These are phyloP conservation scores for Onygenales sp. DNA, from an alignment of 2,329 filamentous ascomycete genomes.

Conservation along the genomic window DNA sequence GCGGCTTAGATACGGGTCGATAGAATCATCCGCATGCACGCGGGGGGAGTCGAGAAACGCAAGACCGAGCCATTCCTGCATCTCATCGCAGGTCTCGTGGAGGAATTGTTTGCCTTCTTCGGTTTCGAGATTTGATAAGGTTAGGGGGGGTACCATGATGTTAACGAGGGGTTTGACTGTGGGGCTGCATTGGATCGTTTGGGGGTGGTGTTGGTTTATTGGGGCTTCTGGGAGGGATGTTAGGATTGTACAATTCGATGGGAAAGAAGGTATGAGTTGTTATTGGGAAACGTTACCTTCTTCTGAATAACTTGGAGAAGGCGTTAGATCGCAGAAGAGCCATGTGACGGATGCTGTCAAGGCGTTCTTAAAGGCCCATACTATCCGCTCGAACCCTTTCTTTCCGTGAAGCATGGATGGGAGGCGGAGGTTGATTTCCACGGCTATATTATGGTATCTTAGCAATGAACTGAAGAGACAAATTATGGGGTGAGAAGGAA, in stretches of 20 bases:
- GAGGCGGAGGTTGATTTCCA: constrained; percentile 65
- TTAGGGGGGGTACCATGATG: constrained; percentile 24
- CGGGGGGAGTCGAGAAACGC: constrained; percentile 38
- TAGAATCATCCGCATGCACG: constrained; percentile 24
- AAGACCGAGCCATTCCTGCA: constrained; percentile 55
- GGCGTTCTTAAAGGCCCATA: constrained; percentile 71
- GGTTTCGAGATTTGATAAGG: constrained; percentile 15
- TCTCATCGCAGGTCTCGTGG: constrained; percentile 50
- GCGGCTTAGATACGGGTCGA: constrained; percentile 36
- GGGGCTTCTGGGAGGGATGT: constrained; percentile 17
- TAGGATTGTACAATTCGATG: background rate
- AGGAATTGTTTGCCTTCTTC: constrained; percentile 34
- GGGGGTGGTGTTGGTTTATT: constrained; percentile 30
- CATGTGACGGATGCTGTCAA: constrained; percentile 60
- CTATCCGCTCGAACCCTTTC: constrained; percentile 68
- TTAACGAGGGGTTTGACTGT: constrained; percentile 15
- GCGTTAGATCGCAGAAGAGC: constrained; percentile 61
- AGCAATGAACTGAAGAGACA: constrained; percentile 4
- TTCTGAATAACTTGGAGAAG: constrained; percentile 16
- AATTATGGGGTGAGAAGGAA: background rate
- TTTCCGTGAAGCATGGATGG: constrained; percentile 75
- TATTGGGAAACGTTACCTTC: constrained; percentile 31
- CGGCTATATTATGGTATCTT: constrained; percentile 40
- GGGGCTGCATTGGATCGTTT: constrained; percentile 22
- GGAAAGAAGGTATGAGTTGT: background rate